Base-by-base conservation (phyloP, 2,329 filamentous ascomycete species). In the Bisporella sp. region DNA sequence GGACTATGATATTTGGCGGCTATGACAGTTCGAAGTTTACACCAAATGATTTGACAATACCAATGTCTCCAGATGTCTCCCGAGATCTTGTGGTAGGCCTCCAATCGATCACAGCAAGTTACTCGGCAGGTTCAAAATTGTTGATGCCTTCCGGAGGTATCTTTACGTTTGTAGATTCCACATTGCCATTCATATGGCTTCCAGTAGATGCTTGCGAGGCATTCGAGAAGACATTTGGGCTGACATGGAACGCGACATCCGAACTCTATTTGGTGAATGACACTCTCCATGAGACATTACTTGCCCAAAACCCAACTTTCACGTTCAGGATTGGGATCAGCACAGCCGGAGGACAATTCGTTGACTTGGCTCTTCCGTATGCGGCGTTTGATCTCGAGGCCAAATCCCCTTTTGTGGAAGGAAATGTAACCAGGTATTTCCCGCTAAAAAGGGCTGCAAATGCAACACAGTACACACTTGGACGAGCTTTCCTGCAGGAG, bases 401-500 rank as follows among this genome's bases (percentile, higher is more conserved):
- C 9, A 57, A 61, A 9, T 67, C 64, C 50, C 69, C 69, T 13
- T 49, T 63, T 4, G 53, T 63, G 3, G 35, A 53, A 29, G 21
- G 21, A 21, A 58, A 55, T n/a, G 45, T 55, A n/a, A 61, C 53
- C 4, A 48, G 57, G 7, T 72, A 71, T 52, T 71, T 72, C 48
- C 69, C 69, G 5, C 49, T 71, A 5, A 66, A 67, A 41, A 62
- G 59, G 54, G 64, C 69, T 4, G 54, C 56, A 1, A 65, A 66
- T 45, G 55, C 59, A 4, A 62, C 59, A 35, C 65, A 69, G 51
- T 66, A 63, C 47, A 68, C 64, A 3, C 61, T 72, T 41, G 69
- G 69, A 11, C 61, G 69, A 42, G 58, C 61, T 5, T 70, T 72
- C 51, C 56, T 72, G n/a, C 69, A 72, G 56, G 69, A 72, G 59